Base-by-base conservation (phyloP, 2,329 filamentous ascomycete species). In the Mollisia scopiformis region DNA sequence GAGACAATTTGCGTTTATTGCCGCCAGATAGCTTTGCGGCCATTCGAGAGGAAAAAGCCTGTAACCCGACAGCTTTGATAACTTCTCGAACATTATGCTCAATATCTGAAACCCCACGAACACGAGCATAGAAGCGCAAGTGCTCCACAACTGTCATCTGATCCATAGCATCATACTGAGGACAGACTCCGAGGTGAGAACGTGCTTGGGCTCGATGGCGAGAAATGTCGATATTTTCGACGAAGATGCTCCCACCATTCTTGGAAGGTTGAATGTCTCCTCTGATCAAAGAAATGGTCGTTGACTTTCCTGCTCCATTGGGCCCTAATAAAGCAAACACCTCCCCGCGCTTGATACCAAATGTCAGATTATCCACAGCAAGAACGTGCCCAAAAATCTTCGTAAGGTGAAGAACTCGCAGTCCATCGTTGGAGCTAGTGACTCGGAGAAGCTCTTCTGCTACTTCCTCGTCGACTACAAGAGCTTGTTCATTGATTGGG, bases 61-160 rank as follows among this genome's bases (percentile, higher is more conserved):
- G 77, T 0, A 97, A 81, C 0, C 93, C 92, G 1, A 97, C 93
- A 1, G 93, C 93, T 35, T 84, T 80, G n/a, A 97, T 80, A 4
- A 97, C 87, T 30, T 90, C 88, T 1, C 80, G 78, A 1, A 97
- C 92, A 67, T 97, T 96, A 74, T 92, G 84, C 19, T 88, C 80
- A 1, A 95, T 81, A 65, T 94, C 84, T 0, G 84, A 75, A 8
- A 97, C 88, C 35, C 94, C 93, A 13, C 93, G 86, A 11, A 94
- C 87, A 52, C 88, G 86, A 5, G 93, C 94, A 73, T 97, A 98
- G 78, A 97, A 97, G 53, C 84, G 79, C 2, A 98, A 82, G 69
- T 97, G 93, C 72, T 98, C 93, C 1, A 86, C 78, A 0, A 96
- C 92, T 0, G 93, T 96, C 91, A 97, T 93, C 56, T 88, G 84